These are phyloP conservation scores for Candida incommunis DNA, from an alignment of 805 yeast genomes.

Conservation along the genomic window DNA sequence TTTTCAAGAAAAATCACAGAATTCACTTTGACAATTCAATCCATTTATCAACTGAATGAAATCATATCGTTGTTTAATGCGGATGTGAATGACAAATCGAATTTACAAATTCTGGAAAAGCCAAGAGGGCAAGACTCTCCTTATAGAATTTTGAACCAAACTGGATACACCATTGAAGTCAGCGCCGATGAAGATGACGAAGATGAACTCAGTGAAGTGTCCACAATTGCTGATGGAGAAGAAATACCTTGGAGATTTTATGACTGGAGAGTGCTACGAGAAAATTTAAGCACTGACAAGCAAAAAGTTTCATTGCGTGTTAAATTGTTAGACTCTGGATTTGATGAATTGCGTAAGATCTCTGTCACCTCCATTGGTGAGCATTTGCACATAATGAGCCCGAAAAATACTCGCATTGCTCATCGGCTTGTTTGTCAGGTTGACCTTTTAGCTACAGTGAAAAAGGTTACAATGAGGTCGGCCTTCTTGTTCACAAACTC, in stretches of 20 bases:
- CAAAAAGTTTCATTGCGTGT: conserved; percentile 50
- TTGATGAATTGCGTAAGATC: conserved; percentile 38
- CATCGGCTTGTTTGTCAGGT: conserved; percentile 65
- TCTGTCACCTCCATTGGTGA: conserved; percentile 78
- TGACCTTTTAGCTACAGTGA: conserved; percentile 57
- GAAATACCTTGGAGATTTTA: conserved; percentile 79
- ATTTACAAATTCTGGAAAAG: conserved; percentile 17
- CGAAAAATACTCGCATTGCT: conserved; percentile 42
- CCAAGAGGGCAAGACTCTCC: conserved; percentile 75
- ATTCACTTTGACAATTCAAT: conserved; percentile 28
- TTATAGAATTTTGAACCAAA: conserved; percentile 64
- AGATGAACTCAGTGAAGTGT: conserved; percentile 14
- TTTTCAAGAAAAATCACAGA: conserved; percentile 69
- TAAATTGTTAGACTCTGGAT: conserved; percentile 36
- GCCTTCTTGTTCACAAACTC: conserved; percentile 57
- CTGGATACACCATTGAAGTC: conserved; percentile 68
- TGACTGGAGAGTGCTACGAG: conserved; percentile 83
- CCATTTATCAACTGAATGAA: not conserved
- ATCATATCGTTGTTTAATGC: not conserved
- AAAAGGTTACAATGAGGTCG: conserved; percentile 64
- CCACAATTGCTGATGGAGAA: conserved; percentile 30
- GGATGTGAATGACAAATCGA: not conserved
- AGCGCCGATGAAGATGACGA: conserved; percentile 51
- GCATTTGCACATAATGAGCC: conserved; percentile 50
- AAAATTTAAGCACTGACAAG: conserved; percentile 53